Evolutionary conservation across 805 yeast species (phyloP), one percentile per base, ranked within the genome.

Genomic region (Hanseniaspora mollemarum): DNA sequence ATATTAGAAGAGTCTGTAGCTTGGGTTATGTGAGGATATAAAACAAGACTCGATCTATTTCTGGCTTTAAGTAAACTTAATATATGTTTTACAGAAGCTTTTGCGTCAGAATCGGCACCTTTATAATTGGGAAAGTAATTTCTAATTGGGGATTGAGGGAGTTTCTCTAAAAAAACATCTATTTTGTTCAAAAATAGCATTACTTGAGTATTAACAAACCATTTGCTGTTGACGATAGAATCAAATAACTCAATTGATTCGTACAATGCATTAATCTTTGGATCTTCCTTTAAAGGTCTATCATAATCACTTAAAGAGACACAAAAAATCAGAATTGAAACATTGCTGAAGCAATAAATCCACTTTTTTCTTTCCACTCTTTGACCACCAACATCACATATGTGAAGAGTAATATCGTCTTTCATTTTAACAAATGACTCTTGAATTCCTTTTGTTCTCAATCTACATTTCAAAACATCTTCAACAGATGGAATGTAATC

Each of bases 321-420:
- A 65, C 96, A 87, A 62, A 87, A 88, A 54, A 88, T 85, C 46
- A 88, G 82, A 43, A 84, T 72, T 0, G 95, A 83, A 31, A 88
- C 96, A 58, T 87, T 87, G 64, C 87, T 95, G 60, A 92, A 92
- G 62, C 95, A 86, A 66, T 92, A 94, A 55, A 92, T 87, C 98
- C 98, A 92, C 66, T 92, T 90, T 61, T 84, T 85, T 49, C 98
- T 79, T 69, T 92, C 98, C 2, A 94, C 80, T 59, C 98, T 73
- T 66, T 92, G 98, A 1, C 96, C 96, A 55, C 96, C 96, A 43
- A 88, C 96, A 64, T 88, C 96, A 60, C 71, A 79, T 58, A 82
- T 71, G 58, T 79, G 84, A 45, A 81, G 67, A 58, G 74, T 73
- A 37, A 80, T 62, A 43, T 57, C 57, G 25, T 78, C 87, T 13